phyloP scores from a whole-genome alignment of 371 early-diverging fungal genomes.

The Mortierella sp. region DNA sequence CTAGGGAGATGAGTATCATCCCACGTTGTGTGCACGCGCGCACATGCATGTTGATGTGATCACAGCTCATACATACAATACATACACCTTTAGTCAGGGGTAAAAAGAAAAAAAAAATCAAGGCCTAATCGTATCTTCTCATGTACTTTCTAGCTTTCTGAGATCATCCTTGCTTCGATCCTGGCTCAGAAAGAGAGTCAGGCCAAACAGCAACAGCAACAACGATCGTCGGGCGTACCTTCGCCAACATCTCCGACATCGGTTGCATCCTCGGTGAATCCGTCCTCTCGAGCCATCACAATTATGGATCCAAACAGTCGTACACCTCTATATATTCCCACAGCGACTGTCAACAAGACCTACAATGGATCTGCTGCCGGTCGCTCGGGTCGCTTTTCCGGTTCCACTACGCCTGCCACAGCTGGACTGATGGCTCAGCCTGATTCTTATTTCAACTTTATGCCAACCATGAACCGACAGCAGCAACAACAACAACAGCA shows the following conservation, averaged over 20 bases:
- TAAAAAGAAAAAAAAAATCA: too few relatives aligned
- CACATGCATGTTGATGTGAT: constrained; percentile 1
- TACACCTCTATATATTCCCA: constrained; percentile 35
- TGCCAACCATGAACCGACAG: constrained; percentile 27
- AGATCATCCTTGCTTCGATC: constrained; percentile 51
- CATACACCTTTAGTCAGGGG: not conserved
- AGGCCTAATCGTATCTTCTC: not conserved
- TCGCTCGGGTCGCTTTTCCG: constrained; percentile 28
- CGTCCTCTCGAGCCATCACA: constrained; percentile 34
- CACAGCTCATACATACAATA: not conserved
- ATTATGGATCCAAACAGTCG: constrained; percentile 47
- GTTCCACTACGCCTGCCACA: constrained; percentile 40
- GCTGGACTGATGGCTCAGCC: constrained; percentile 37
- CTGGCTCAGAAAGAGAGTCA: constrained; percentile 47
- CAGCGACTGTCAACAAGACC: constrained; percentile 10
- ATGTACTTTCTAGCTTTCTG: constrained; percentile 28
- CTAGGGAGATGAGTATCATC: not conserved
- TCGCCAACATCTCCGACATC: constrained; percentile 21
- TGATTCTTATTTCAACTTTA: constrained; percentile 42
- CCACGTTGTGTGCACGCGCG: not conserved
- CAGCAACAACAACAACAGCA: constrained; percentile 49
- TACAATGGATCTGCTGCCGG: constrained; percentile 7
- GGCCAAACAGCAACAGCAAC: constrained; percentile 27
- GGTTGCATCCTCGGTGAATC: constrained; percentile 5
- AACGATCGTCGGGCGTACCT: not conserved